These are phyloP conservation scores for Alternaria triticina DNA, from an alignment of 2,329 filamentous ascomycete genomes.

Conservation along the genomic window DNA sequence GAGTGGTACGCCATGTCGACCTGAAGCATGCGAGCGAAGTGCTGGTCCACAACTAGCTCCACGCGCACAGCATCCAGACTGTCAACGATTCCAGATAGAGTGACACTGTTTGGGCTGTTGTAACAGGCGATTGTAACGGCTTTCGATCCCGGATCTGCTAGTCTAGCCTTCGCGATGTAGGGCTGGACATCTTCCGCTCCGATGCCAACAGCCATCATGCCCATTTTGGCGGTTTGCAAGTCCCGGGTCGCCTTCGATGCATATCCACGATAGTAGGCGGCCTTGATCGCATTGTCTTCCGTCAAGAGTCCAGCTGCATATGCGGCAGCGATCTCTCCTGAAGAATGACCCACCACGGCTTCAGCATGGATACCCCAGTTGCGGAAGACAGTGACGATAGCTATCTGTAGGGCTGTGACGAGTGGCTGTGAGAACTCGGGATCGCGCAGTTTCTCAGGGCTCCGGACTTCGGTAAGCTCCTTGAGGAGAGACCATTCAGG, in stretches of 20 bases:
- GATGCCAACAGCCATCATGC: constrained; percentile 32
- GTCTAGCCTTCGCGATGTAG: constrained; percentile 2
- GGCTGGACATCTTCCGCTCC: background rate
- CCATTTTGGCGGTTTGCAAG: background rate
- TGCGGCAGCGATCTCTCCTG: constrained; percentile 34
- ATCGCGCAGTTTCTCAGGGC: background rate
- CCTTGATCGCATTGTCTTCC: no score
- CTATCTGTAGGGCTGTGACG: constrained; percentile 19
- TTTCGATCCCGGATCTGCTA: no score
- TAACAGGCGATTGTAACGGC: constrained; percentile 11
- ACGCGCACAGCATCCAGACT: constrained; percentile 37
- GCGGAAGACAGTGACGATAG: constrained; percentile 11
- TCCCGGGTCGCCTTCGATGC: no score
- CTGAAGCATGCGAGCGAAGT: constrained; percentile 21
- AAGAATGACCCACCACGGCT: constrained; percentile 25
- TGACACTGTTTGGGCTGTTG: constrained; percentile 44
- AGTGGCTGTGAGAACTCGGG: constrained; percentile 22
- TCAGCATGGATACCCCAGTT: constrained; percentile 4
- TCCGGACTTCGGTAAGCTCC: constrained; percentile 8
- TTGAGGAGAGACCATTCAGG: constrained; percentile 17
- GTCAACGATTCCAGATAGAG: constrained; percentile 30
- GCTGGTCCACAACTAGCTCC: background rate
- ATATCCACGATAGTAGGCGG: no score
- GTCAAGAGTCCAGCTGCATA: background rate
- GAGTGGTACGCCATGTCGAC: constrained; percentile 27